Base-by-base conservation (phyloP, 352 stramenopile genomes). In the Phytophthora nicotianae region DNA sequence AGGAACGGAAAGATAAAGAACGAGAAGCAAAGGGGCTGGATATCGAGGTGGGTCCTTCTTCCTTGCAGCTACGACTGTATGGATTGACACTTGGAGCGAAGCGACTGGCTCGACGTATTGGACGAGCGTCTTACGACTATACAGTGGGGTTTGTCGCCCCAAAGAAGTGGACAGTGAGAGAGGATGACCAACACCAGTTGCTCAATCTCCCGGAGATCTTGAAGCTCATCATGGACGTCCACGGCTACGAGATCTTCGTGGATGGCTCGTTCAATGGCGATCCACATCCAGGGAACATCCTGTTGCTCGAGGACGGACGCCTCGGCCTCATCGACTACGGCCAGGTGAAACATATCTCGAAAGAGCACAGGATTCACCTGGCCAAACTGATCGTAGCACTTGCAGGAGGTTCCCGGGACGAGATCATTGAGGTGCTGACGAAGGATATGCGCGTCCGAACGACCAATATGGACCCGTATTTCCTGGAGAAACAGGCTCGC, bases 201-300 rank as follows among this genome's bases (percentile, higher is more conserved):
- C 72, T 95, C 17, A 92, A 96, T 54, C 75, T 97, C 26, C 83
- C 88, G 2, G 79, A 90, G 16, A 83, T 96, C 14, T 70, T 97
- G 24, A 89, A 93, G 58, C 75, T 93, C 11, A 72, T 97, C 16
- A 92, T 95, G 78, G 88, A 94, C 33, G 89, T 97, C 14, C 91
- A 97, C 61, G 91, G 90, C 6, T 90, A 97, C 70, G 91, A 97
- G 71, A 97, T 98, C 53, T 96, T 98, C 53, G 79, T 96, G 11
- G 76, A 97, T 50, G 91, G 91, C n/a, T 92, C 72, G 38, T 97
- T 98, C 63, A 98, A 98, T 54, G 90, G 90, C 29, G 91, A 97
- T 53, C 90, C 90, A 11, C 91, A 97, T 37, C 91, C 91, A 3
- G 91, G 91, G 11, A 98, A 98, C 61, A 97, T 98, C 38, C 50